These are phyloP conservation scores for Triticum aestivum DNA, from an alignment of 176 grass and related monocot species.

Conservation along the genomic window DNA sequence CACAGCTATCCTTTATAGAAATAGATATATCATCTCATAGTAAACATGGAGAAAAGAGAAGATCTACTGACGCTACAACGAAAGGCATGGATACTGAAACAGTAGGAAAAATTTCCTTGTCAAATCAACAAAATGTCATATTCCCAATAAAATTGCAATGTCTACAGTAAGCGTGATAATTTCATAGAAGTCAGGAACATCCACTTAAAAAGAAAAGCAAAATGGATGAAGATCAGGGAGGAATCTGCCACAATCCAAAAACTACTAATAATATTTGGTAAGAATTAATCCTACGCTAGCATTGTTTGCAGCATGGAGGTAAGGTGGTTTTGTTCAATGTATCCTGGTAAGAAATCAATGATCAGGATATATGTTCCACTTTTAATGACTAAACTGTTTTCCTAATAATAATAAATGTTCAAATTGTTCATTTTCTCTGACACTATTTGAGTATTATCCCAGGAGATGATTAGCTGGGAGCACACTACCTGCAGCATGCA, in stretches of 20 bases:
- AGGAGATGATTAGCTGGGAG: background rate
- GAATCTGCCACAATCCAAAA: background rate
- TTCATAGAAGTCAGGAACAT: background rate
- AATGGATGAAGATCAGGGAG: background rate
- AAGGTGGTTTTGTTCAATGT: background rate
- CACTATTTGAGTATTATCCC: background rate
- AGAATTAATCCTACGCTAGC: background rate
- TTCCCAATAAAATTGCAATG: background rate
- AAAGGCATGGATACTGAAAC: background rate
- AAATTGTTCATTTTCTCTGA: background rate
- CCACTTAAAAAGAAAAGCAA: background rate
- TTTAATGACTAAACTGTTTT: background rate
- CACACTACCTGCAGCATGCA: background rate
- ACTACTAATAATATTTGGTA: background rate
- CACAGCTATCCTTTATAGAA: constrained; percentile 47
- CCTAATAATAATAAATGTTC: background rate
- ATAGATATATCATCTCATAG: background rate
- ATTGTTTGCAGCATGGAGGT: background rate
- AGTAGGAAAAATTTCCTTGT: background rate
- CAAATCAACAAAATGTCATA: background rate
- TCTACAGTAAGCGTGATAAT: background rate
- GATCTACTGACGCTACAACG: background rate
- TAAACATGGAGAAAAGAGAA: background rate
- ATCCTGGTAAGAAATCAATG: background rate
- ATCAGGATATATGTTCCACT: background rate